These are phyloP conservation scores for Fusarium guadeloupense DNA, from an alignment of 2,329 filamentous ascomycete species.

Conservation along the genomic window DNA sequence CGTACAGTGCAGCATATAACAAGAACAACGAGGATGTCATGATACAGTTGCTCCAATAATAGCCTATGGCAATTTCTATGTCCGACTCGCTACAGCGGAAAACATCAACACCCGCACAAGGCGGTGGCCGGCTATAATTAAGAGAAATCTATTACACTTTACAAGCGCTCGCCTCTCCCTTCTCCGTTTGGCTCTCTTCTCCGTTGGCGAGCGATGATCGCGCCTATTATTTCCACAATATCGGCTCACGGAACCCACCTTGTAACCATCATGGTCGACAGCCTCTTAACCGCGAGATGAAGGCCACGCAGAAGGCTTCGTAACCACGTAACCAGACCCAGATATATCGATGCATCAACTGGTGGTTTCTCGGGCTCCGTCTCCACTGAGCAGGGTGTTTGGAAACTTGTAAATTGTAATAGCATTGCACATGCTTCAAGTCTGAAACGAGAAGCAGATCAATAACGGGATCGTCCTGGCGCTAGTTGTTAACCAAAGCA, in stretches of 20 bases:
- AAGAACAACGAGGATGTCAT: background rate
- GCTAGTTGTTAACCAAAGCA: slow-evolving; percentile 15
- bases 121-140: slow-evolving; percentile 1
- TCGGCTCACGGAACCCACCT: slow-evolving; percentile 32
- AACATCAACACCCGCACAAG: background rate
- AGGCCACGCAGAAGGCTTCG: slow-evolving; percentile 34
- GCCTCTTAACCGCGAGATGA: slow-evolving; percentile 23
- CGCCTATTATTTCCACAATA: slow-evolving; percentile 23
- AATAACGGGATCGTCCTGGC: slow-evolving; percentile 31
- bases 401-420: slow-evolving; percentile 16
- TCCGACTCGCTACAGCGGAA: slow-evolving; percentile 11
- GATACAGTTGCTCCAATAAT: slow-evolving; percentile 12
- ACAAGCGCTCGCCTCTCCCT: slow-evolving; percentile 28
- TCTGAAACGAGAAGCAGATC: slow-evolving; percentile 43
- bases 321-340: slow-evolving; percentile 39
- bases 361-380: slow-evolving; percentile 24
- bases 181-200: slow-evolving; percentile 26
- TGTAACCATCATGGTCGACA: slow-evolving; percentile 23
- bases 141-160: slow-evolving; percentile 5
- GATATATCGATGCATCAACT: slow-evolving; percentile 31
- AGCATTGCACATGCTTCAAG: slow-evolving; percentile 25
- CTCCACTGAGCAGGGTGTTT: slow-evolving; percentile 27
- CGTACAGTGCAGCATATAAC: slow-evolving; percentile 9
- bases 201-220: slow-evolving; percentile 28
- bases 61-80: slow-evolving; percentile 13